A percentile compares a stretch with the other conserved stretches of the same genome.
phyloP scores from a whole-genome alignment of 257 asterid genomes.

The Vinca minor region DNA sequence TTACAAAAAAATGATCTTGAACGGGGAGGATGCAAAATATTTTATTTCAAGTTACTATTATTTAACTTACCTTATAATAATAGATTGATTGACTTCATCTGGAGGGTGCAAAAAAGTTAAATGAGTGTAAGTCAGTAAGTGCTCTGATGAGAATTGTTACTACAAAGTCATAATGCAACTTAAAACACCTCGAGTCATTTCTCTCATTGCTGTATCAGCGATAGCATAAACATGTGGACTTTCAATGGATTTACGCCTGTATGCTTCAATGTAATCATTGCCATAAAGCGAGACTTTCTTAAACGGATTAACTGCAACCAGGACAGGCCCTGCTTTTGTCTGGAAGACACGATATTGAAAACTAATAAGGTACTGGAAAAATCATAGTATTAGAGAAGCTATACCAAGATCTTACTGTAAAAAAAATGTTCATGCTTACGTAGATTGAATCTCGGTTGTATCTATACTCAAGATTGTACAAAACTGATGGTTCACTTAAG shows the following conservation, averaged over 20 bases:
- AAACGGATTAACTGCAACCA: constrained; percentile 92
- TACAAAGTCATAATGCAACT: constrained; percentile 15
- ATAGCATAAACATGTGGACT: constrained; percentile 94
- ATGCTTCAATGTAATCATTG: constrained; percentile 67
- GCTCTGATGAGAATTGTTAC: constrained; percentile 11
- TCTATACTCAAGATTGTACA: constrained; percentile 88
- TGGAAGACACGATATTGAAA: constrained; percentile 29
- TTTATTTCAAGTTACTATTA: constrained; percentile 9
- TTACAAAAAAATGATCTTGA: neutral
- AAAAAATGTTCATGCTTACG: constrained; percentile 39
- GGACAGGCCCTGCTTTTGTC: constrained; percentile 99
- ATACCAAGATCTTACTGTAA: constrained; percentile 13
- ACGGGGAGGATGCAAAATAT: neutral
- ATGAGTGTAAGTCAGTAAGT: constrained; percentile 14
- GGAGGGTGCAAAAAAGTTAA: constrained; percentile 30
- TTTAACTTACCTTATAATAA: constrained; percentile 78
- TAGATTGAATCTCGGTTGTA: constrained; percentile 74
- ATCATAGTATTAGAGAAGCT: constrained; percentile 14
- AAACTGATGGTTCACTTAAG: constrained; percentile 89
- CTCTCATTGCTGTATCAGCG: constrained; percentile 90
- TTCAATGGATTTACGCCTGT: constrained; percentile 59
- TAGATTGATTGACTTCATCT: constrained; percentile 98
- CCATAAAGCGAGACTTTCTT: constrained; percentile 79
- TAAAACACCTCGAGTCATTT: constrained; percentile 86
- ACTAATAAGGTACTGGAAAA: constrained; percentile 17